phyloP scores from a whole-genome alignment of 352 stramenopile genomes.

The Pythium insidiosum region DNA sequence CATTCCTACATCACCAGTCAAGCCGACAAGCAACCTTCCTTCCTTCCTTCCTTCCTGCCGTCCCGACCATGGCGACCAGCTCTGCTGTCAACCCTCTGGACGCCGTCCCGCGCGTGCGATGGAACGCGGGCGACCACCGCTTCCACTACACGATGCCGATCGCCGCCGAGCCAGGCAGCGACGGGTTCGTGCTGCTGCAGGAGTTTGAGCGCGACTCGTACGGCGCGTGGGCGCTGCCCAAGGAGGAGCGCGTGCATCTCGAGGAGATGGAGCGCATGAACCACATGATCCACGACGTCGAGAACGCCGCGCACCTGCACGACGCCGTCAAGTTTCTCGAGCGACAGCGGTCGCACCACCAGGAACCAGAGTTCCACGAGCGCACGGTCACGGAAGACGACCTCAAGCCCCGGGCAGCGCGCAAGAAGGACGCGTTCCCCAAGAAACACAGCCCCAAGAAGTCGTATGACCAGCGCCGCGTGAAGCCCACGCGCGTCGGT shows the following conservation, averaged over 20 bases:
- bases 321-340: conserved; percentile 53
- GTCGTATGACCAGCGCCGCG: conserved; percentile 26
- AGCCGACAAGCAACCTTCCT: background rate
- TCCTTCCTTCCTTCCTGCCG: conserved; percentile 3
- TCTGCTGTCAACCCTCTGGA: conserved; percentile 36
- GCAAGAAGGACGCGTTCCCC: conserved; percentile 39
- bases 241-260: conserved; percentile 45
- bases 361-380: conserved; percentile 65
- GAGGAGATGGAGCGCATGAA: conserved; percentile 76
- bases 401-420: conserved; percentile 24
- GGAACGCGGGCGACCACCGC: conserved; percentile 60
- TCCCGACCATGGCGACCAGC: conserved; percentile 37
- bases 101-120: conserved; percentile 62
- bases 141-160: conserved; percentile 73
- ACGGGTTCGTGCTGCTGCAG: conserved; percentile 66
- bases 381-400: conserved; percentile 42
- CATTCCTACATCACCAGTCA: too few species aligned
- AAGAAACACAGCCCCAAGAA: conserved; percentile 33
- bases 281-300: conserved; percentile 57
- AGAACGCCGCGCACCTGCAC: conserved; percentile 53
- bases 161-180: conserved; percentile 40
- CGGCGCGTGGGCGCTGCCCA: conserved; percentile 26
- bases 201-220: conserved; percentile 52
- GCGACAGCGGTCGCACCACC: conserved; percentile 47
- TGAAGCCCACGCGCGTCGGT: conserved; percentile 51